Evolutionary conservation across 1,139 yeast species (phyloP), one percentile per base, ranked within the genome.

Genomic region (Scheffersomyces illinoinensis): DNA sequence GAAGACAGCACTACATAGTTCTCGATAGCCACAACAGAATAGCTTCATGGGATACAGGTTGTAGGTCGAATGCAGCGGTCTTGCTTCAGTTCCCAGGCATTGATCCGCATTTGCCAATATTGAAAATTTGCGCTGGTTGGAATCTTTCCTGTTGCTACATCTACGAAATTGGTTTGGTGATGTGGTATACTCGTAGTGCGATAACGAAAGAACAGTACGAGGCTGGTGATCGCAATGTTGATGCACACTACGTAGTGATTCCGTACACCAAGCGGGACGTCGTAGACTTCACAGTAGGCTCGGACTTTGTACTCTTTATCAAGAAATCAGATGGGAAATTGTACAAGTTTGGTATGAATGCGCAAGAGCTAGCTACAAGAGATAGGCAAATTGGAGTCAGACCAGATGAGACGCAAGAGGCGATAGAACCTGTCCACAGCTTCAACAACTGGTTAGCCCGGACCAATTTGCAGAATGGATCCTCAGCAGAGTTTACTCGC

Each of bases 61-160:
- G 78, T 47, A 64, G 70, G 0, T 74, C 74, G 5, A 71, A 75
- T 39, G 69, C 67, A 53, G 95, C 92, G 0, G 79, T 86, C 2
- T 71, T 70, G 53, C 62, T 89, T 49, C 67, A 59, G 6, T 86
- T 90, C 62, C 71, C 72, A 0, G 71, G 65, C 0, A 54, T 67
- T 10, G 60, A 59, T 17, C 55, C 53, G 5, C 26, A 50, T 12
- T 50, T 53, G 1, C 57, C 59, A 4, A 76, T 86, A 5, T 63
- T 76, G 52, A 85, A 83, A 65, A 81, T 88, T 12, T 78, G 80
- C 21, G 89, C 92, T 33, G 96, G 96, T 0, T 90, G 96, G 96
- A 81, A 84, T 59, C 73, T 83, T 21, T 84, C 86, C 56, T 85
- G 86, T 46, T 85, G 85, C 43, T 78, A 80, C 55, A 73, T 87